Conservation (phyloP, 163 green algal species). For the Volvox carteri region DNA sequence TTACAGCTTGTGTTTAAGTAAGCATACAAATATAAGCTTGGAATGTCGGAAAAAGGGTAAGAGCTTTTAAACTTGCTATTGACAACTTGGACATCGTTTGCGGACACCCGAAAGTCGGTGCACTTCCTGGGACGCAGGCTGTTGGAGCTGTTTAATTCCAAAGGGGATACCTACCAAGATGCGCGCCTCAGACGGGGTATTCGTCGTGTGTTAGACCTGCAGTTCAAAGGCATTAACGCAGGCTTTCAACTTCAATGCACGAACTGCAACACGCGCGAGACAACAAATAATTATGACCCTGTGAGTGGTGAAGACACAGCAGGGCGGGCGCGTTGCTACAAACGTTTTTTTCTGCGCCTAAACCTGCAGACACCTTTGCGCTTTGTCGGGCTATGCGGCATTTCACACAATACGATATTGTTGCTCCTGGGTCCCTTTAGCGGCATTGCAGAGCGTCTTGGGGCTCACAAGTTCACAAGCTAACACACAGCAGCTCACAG, state of each 20-base stretch:
- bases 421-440: too few relatives aligned
- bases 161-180: neutral
- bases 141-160: neutral
- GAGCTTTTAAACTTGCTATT: neutral
- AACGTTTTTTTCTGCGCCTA: too few relatives aligned
- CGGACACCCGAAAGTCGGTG: neutral
- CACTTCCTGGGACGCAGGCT: neutral
- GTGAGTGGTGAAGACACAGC: too few relatives aligned
- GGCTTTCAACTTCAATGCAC: neutral
- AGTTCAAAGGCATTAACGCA: neutral
- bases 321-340: too few relatives aligned
- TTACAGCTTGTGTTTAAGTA: neutral
- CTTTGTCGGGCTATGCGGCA: too few relatives aligned
- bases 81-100: neutral
- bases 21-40: neutral
- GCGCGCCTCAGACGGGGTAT: neutral
- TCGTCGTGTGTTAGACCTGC: conserved; percentile 10
- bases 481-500: too few relatives aligned
- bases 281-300: neutral
- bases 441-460: too few relatives aligned
- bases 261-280: neutral
- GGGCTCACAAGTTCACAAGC: too few relatives aligned
- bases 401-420: too few relatives aligned
- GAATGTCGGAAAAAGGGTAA: conserved; percentile 22
- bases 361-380: too few relatives aligned